phyloP scores from a whole-genome alignment of 2,329 filamentous ascomycete genomes.

The Fusarium transvaalense region DNA sequence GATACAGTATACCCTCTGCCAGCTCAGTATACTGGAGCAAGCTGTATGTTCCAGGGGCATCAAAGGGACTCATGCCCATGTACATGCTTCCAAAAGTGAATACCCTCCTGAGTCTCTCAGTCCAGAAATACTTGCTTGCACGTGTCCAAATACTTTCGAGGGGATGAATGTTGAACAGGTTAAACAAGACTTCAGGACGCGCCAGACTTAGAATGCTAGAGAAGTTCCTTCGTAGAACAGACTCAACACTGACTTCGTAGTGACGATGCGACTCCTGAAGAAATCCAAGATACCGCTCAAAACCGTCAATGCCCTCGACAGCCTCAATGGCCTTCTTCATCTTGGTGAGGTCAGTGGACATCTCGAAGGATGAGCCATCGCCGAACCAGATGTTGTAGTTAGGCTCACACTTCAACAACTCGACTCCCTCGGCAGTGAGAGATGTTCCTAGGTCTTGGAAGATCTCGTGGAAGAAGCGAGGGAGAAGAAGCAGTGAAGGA shows the following conservation, averaged over 20 bases:
- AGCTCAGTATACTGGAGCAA: constrained; percentile 79
- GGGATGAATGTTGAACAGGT: constrained; percentile 73
- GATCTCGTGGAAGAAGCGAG: constrained; percentile 76
- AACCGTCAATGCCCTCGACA: constrained; percentile 79
- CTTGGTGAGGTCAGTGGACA: constrained; percentile 74
- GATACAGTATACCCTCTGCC: constrained; percentile 82
- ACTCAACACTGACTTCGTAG: constrained; percentile 74
- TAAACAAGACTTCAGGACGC: constrained; percentile 68
- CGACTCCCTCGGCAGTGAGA: constrained; percentile 73
- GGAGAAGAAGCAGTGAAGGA: constrained; percentile 78
- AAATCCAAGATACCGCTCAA: constrained; percentile 75
- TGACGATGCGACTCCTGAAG: constrained; percentile 75
- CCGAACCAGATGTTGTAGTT: constrained; percentile 83
- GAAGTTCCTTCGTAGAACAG: constrained; percentile 78
- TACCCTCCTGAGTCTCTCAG: constrained; percentile 74
- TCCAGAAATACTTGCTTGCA: constrained; percentile 75
- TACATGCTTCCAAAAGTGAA: constrained; percentile 88
- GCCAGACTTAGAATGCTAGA: constrained; percentile 69
- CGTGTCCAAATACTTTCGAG: constrained; percentile 78
- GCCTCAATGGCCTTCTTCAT: constrained; percentile 80
- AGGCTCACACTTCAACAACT: constrained; percentile 77
- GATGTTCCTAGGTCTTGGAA: constrained; percentile 77
- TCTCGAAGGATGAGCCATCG: constrained; percentile 72
- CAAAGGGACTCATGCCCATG: constrained; percentile 84
- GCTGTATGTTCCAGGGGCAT: constrained; percentile 80